Evolutionary conservation across 306 rosid species (phyloP), one percentile per base, ranked within the genome.

Genomic region (Fragaria vesca): DNA sequence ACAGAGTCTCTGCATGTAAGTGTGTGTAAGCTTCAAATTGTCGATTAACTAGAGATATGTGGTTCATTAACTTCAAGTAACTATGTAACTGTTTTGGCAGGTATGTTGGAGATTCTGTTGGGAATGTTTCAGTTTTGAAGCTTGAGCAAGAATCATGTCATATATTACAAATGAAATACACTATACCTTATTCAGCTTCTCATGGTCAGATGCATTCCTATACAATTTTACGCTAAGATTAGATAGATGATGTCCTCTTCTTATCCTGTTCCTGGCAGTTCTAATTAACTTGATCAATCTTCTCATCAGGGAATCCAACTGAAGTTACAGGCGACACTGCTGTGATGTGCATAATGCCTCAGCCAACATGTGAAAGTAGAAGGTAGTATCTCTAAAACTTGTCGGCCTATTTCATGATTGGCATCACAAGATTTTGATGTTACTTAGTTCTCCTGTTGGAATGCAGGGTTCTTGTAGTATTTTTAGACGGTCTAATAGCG

Each of bases 321-420:
- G 91, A 89, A 87, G 88, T 30, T 71, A 38, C 81, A 73, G 84
- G 79, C 42, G 87, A 86, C 67, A 77, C 72, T 51, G 81, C 73
- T 47, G 89, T 90, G 76, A 71, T 85, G 58, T 87, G 89, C 77
- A 58, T 94, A 55, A 80, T 92, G 78, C 96, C 94, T 76, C 97
- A 94, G 75, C 95, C 93, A 75, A 81, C 81, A 63, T 88, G 93
- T 50, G 97, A 92, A 85, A 90, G 87, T 71, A 89, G 89, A 78
- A 94, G 98, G 98, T 94, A 79, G 81, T 38, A 10, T 73, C 42
- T 32, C 40, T 79, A 75, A 43, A 84, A 60, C 77, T 71, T 73
- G 43, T 1, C 76, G 51, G 61, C 72, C n/a, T 66, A 16, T 55
- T 1, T 71, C 40, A 5, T 30, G 20, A 46, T 69, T 63, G 60